Evolutionary conservation across 2,329 filamentous ascomycete species (phyloP).

Genomic region (Diplocarpon mali): DNA sequence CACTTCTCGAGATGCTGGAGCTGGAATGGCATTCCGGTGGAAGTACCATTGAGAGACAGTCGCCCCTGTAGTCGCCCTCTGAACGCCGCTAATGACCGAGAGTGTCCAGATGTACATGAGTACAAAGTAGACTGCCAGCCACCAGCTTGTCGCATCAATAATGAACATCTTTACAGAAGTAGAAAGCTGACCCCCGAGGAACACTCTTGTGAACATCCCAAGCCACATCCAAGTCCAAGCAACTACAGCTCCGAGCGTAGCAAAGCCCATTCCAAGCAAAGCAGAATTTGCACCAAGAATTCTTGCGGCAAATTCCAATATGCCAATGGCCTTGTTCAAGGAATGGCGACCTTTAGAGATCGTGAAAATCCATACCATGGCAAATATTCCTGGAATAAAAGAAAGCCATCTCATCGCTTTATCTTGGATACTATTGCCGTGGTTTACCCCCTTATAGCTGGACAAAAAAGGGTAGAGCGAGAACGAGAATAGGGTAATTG

Average conservation of each 20-base stretch:
- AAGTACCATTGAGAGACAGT: constrained; percentile 99
- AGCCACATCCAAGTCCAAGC: constrained; percentile 95
- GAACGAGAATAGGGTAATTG: constrained; percentile 77
- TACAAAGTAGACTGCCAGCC: constrained; percentile 85
- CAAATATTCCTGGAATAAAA: constrained; percentile 61
- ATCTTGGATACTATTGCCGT: constrained; percentile 76
- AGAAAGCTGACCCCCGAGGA: constrained; percentile 80
- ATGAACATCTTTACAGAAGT: constrained; percentile 55
- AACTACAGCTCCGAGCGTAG: constrained; percentile 63
- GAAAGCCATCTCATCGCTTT: constrained; percentile 80
- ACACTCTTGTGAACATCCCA: constrained; percentile 90
- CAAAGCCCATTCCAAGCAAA: constrained; percentile 73
- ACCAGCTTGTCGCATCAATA: constrained; percentile 84
- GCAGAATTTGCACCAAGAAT: constrained; percentile 79
- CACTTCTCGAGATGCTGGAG: constrained; percentile 67
- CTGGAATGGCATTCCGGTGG: constrained; percentile 72
- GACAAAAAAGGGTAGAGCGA: constrained; percentile 84
- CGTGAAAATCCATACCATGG: constrained; percentile 72
- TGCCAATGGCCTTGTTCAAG: constrained; percentile 71
- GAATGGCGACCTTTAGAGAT: constrained; percentile 71
- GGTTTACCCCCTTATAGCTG: constrained; percentile 68
- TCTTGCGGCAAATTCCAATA: constrained; percentile 83
- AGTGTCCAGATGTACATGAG: constrained; percentile 94
- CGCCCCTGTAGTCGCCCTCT: constrained; percentile 83
- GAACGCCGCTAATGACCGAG: constrained; percentile 75